phyloP scores from a whole-genome alignment of 2,329 filamentous ascomycete species.

The Alternaria sp. region DNA sequence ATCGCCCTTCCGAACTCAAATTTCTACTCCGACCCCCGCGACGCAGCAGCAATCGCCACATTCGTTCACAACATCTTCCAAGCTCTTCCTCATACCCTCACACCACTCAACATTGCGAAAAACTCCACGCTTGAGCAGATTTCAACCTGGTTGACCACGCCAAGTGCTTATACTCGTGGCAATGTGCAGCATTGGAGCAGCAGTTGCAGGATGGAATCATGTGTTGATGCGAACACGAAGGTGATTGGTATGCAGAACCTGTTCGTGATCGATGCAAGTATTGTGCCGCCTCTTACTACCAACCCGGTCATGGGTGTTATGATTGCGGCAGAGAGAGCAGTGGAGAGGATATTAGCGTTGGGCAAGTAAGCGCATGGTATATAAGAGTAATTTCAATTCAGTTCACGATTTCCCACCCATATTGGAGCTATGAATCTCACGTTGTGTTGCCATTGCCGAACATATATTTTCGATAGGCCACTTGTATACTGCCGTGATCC shows the following conservation, averaged over 20 bases:
- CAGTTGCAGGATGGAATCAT: conserved; percentile 61
- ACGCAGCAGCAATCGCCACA: conserved; percentile 59
- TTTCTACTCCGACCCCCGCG: conserved; percentile 59
- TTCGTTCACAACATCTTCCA: conserved; percentile 64
- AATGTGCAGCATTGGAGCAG: conserved; percentile 65
- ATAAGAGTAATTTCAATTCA: background rate
- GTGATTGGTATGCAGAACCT: conserved; percentile 62
- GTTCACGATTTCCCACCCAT: background rate
- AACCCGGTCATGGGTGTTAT: conserved; percentile 66
- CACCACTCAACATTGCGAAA: conserved; percentile 59
- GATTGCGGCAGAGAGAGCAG: conserved; percentile 62
- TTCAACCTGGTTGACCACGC: conserved; percentile 60
- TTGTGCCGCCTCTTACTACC: conserved; percentile 61
- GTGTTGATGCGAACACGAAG: conserved; percentile 59
- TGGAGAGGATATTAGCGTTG: conserved; percentile 57
- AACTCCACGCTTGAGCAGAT: conserved; percentile 60
- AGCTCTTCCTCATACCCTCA: conserved; percentile 55
- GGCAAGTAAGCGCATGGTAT: background rate
- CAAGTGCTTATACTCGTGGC: conserved; percentile 59
- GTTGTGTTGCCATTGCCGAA: background rate
- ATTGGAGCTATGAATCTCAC: background rate
- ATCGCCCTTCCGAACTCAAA: conserved; percentile 54
- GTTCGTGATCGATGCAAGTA: conserved; percentile 62
- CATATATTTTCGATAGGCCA: background rate
- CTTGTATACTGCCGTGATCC: background rate